phyloP scores from a whole-genome alignment of 2,329 filamentous ascomycete genomes.

The Exserohilum turcica region DNA sequence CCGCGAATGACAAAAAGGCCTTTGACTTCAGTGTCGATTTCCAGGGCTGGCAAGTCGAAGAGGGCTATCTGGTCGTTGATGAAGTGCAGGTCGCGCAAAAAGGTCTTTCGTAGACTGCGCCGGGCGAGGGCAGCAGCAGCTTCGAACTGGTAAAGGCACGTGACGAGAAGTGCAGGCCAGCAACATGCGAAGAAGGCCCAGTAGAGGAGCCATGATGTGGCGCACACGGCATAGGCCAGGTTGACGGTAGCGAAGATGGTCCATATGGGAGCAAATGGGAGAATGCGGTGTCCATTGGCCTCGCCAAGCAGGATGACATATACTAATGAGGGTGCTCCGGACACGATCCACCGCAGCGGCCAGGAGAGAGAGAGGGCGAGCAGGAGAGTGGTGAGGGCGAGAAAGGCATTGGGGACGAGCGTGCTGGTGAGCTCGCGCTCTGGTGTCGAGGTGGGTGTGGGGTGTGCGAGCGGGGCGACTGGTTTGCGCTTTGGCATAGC shows the following conservation, averaged over 20 bases:
- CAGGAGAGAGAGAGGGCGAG: conserved; percentile 20
- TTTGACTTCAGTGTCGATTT: conserved; percentile 60
- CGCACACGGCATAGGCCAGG: conserved; percentile 53
- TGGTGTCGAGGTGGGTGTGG: conserved; percentile 6
- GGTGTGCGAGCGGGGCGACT: conserved; percentile 9
- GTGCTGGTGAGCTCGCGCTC: conserved; percentile 20
- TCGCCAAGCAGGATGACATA: conserved; percentile 46
- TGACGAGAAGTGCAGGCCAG: conserved; percentile 51
- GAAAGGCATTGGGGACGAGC: conserved; percentile 21
- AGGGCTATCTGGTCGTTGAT: conserved; percentile 58
- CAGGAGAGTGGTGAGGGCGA: conserved; percentile 14
- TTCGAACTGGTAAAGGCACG: conserved; percentile 56
- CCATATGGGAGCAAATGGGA: conserved; percentile 55
- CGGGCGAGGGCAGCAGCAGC: conserved; percentile 45
- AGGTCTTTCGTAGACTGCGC: conserved; percentile 40
- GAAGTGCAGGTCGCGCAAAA: conserved; percentile 55
- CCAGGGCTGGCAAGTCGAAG: conserved; percentile 57
- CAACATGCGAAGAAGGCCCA: conserved; percentile 51
- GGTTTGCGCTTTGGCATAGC: conserved; percentile 19
- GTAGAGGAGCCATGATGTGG: conserved; percentile 60
- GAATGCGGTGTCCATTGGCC: conserved; percentile 46
- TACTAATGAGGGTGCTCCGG: conserved; percentile 49
- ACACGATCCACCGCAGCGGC: conserved; percentile 47
- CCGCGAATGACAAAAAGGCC: conserved; percentile 60
- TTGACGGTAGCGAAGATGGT: conserved; percentile 55